Base-by-base conservation (phyloP, 306 rosid species). In the Acmispon strigosus region DNA sequence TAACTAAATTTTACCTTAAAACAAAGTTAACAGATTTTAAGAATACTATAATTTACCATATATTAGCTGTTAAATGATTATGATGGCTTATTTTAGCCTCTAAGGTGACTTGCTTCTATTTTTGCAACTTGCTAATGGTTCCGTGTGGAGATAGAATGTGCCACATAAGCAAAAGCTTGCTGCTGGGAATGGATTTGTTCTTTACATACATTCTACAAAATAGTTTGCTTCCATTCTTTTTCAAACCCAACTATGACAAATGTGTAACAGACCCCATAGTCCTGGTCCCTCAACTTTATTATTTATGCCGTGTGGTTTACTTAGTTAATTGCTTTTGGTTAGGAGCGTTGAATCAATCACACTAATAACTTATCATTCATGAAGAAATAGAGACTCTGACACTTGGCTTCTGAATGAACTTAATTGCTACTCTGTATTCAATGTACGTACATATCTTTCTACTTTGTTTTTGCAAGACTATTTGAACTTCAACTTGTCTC, bases 191-290 rank as follows among this genome's bases (percentile, higher is more conserved):
- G 32, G 39, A 22, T 32, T 32, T 32, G 37, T 32, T 4, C 37
- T 27, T 27, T 3, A 22, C 3, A 22, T 27, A 27, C 3, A 27
- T 27, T 3, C 32, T 27, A 27, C 2, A 27, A 1, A 27, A 27
- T 27, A 27, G 0, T 27, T 27, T 27, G 32, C 32, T 27, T 27
- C 32, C 0, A 2, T 27, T 2, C 2, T 27, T 27, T 27, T 27
- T 27, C 69, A 11, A 43, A 69, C 59, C 81, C 37, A 61, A 51
- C 66, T 42, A 8, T 76, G 18, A 7, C 50, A 76, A 76, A 60
- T 13, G 22, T 34, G 55, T n/a, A 53, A 45, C 20, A 42, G 43
- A 13, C 6, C 0, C 37, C 37, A 32, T 6, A 32, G 37, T 52
- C 32, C 6, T 1, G 17, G 51, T 19, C 61, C 57, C 19, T 18